Conservation (phyloP, 1,284 basidiomycete genomes). For the Heterobasidion parviporum region DNA sequence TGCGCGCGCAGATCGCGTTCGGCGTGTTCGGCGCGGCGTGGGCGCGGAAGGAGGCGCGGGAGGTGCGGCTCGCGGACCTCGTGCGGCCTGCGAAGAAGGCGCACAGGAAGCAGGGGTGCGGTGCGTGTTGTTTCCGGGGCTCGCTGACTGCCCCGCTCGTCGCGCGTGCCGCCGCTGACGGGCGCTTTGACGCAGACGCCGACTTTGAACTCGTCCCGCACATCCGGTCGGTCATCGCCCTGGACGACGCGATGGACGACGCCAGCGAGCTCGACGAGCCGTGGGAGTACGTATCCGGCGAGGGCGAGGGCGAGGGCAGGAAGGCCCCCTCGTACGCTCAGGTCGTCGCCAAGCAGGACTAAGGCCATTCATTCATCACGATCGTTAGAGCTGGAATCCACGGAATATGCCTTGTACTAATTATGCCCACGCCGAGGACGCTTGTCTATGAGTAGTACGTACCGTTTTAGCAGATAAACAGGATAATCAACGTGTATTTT, state of each 20-base stretch:
- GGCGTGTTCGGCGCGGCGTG: constrained; percentile 1
- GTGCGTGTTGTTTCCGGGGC: background rate
- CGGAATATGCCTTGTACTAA: background rate
- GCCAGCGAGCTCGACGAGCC: constrained; percentile 36
- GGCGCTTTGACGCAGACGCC: constrained; percentile 12
- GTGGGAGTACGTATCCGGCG: constrained; percentile 45
- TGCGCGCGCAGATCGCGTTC: constrained; percentile 6
- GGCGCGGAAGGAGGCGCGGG: constrained; percentile 14
- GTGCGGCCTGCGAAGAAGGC: constrained; percentile 27
- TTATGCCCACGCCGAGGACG: background rate
- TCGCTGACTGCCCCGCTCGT: background rate
- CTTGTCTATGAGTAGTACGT: no score
- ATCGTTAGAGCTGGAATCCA: no score
- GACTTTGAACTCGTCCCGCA: constrained; percentile 49
- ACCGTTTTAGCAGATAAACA: no score
- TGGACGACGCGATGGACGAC: constrained; percentile 35
- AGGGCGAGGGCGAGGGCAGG: constrained; percentile 26
- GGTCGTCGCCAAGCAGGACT: constrained; percentile 21
- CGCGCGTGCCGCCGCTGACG: constrained; percentile 1
- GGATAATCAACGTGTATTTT: no score
- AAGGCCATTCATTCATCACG: background rate
- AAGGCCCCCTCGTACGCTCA: constrained; percentile 32
- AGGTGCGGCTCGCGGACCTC: constrained; percentile 38
- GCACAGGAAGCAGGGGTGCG: constrained; percentile 7
- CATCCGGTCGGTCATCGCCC: constrained; percentile 42